Base-by-base conservation (phyloP, 768 basidiomycete species). In the Leucosporidium yakuticum region DNA sequence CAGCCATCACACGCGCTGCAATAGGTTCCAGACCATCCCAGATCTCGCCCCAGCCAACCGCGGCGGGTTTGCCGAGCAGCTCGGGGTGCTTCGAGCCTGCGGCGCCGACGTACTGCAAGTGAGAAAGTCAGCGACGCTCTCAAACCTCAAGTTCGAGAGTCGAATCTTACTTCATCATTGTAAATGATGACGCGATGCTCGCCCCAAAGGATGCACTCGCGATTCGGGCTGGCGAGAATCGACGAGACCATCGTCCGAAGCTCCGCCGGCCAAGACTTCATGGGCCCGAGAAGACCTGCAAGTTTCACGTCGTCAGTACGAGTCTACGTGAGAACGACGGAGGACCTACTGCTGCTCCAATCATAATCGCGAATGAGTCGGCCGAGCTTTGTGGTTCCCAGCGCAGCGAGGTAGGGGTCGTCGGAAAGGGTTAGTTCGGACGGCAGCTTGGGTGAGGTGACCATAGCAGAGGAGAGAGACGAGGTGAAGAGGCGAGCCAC, bases 11-110 rank as follows among this genome's bases (percentile, higher is more conserved):
- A 12, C 20, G 21, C 8, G 32, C 55, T 20, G 68, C 65, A 4
- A 73, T 48, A 7, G 60, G 39, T 34, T 64, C 57, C 7, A 73
- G 39, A 6, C 63, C 64, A 36, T 73, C 71, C 71, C 71, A 73
- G 19, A 73, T 54, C 34, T 73, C 72, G 6, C 50, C 48, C 72
- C 72, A 73, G 2, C 68, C 69, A 15, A 56, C 56, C 39, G 54
- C 54, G 31, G 1, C 66, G 8, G 69, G 36, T 15, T 44, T 14
- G 23, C 72, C 72, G 25, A 73, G 58, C 2, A 73, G 51, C 3
- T 34, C 57, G 0, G 72, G 72, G 54, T 73, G 72, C 32, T 73
- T 73, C 23, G 12, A 4, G 4, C 64, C 63, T 5, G 72, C 72
- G 17, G 68, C 65, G 53, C 44, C 56, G 55, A 70, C 60, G 54